phyloP scores from a whole-genome alignment of 257 asterid genomes.

The Plantago ovata region DNA sequence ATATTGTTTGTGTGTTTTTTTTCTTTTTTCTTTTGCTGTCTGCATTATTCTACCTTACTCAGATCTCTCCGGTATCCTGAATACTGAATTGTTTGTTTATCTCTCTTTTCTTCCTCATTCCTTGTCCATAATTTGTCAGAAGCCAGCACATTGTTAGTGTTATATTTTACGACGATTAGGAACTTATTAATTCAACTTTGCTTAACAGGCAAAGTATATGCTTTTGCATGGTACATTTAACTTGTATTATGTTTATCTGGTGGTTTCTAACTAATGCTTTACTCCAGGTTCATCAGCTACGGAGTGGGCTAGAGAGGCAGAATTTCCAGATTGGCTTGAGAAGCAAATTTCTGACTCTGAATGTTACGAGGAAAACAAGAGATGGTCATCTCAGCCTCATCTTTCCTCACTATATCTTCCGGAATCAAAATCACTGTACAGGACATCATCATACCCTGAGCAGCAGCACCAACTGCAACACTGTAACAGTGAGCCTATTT shows the following conservation, averaged over 20 bases:
- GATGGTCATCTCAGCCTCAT: constrained; percentile 91
- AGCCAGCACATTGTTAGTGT: not conserved
- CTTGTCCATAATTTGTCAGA: not conserved
- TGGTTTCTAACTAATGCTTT: no score
- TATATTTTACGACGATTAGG: not conserved
- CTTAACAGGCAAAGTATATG: not conserved
- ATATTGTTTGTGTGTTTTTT: not conserved
- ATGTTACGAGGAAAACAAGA: constrained; percentile 59
- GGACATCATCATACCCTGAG: constrained; percentile 84
- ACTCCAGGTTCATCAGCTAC: constrained; percentile 82
- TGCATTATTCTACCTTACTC: not conserved
- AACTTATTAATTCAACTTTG: not conserved
- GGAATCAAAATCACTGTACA: constrained; percentile 58
- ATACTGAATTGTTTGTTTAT: not conserved
- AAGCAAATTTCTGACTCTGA: constrained; percentile 67
- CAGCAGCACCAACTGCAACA: constrained; percentile 69
- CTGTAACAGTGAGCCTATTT: constrained; percentile 80
- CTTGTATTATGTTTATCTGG: no score
- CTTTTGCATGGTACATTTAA: no score
- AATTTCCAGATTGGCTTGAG: constrained; percentile 65
- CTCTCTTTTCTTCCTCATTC: not conserved
- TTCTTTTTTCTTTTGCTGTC: not conserved
- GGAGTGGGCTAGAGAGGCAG: constrained; percentile 78
- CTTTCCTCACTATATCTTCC: constrained; percentile 42
- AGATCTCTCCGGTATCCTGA: not conserved